phyloP scores from a whole-genome alignment of 208 protist species.

The Wallacemonas sp. region DNA sequence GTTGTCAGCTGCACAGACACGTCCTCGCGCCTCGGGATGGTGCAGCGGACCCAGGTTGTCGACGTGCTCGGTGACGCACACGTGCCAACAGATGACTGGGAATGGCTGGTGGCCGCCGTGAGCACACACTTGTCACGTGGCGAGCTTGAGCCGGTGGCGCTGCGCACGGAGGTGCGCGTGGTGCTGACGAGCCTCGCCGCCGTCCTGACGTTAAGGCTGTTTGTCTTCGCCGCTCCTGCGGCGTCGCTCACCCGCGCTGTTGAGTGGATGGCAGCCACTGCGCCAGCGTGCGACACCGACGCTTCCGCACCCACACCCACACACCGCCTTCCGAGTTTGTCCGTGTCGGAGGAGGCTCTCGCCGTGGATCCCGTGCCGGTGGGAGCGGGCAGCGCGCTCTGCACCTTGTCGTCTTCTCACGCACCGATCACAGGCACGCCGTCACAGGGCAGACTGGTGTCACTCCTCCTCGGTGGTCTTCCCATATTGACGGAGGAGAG shows the following conservation, averaged over 20 bases:
- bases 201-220: background rate
- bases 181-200: background rate
- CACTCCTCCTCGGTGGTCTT: background rate
- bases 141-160: slow-evolving; percentile 2
- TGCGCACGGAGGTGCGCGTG: background rate
- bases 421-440: background rate
- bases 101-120: background rate
- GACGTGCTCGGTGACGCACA: background rate
- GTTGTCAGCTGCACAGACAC: background rate
- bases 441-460: background rate
- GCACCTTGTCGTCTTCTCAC: background rate
- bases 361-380: background rate
- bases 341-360: background rate
- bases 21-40: background rate
- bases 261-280: background rate
- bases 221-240: background rate
- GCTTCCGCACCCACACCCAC: background rate
- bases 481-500: too few species aligned
- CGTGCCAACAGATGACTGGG: background rate
- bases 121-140: background rate
- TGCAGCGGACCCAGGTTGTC: background rate
- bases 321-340: background rate
- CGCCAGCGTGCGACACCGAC: too few species aligned
- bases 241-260: background rate
- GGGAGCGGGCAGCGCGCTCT: background rate